Evolutionary conservation across 2,329 filamentous ascomycete genomes (phyloP).

Genomic region (Elsinoe arachidis): DNA sequence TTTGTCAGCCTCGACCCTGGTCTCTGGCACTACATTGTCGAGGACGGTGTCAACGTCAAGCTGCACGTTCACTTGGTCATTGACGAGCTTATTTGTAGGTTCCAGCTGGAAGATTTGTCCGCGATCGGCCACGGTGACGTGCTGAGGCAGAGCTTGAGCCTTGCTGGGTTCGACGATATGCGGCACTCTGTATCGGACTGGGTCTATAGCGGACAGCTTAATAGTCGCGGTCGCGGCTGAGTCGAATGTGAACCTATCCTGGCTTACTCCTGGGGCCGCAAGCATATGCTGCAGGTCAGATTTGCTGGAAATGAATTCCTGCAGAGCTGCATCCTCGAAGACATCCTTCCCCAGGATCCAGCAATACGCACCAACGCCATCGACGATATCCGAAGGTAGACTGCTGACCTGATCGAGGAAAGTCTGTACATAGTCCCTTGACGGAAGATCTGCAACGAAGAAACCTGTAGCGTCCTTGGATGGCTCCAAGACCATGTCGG

Average conservation of each 20-base stretch:
- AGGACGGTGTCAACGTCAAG: slow-evolving; percentile 42
- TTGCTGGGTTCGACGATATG: slow-evolving; percentile 29
- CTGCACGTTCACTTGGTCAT: slow-evolving; percentile 40
- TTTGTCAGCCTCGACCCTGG: slow-evolving; percentile 46
- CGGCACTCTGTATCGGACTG: slow-evolving; percentile 63
- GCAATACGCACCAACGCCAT: slow-evolving; percentile 58
- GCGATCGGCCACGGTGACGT: slow-evolving; percentile 25
- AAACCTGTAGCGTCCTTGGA: slow-evolving; percentile 61
- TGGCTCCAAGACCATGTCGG: slow-evolving; percentile 75
- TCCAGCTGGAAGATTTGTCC: slow-evolving; percentile 30
- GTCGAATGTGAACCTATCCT: slow-evolving; percentile 65
- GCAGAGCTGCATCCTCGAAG: slow-evolving; percentile 52
- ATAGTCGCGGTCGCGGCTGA: slow-evolving; percentile 58
- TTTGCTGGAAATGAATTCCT: slow-evolving; percentile 59
- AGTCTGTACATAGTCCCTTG: slow-evolving; percentile 57
- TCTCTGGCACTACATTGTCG: slow-evolving; percentile 35
- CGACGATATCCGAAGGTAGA: slow-evolving; percentile 55
- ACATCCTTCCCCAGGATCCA: slow-evolving; percentile 75
- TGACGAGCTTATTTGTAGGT: slow-evolving; percentile 34
- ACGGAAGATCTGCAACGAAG: slow-evolving; percentile 71
- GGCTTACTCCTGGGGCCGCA: slow-evolving; percentile 62
- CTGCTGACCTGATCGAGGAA: slow-evolving; percentile 67
- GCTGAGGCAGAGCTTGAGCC: background rate
- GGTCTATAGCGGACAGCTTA: slow-evolving; percentile 63
- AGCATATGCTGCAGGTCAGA: slow-evolving; percentile 63